Conservation (phyloP, 305 asterid genomes). For the Withania somnifera region DNA sequence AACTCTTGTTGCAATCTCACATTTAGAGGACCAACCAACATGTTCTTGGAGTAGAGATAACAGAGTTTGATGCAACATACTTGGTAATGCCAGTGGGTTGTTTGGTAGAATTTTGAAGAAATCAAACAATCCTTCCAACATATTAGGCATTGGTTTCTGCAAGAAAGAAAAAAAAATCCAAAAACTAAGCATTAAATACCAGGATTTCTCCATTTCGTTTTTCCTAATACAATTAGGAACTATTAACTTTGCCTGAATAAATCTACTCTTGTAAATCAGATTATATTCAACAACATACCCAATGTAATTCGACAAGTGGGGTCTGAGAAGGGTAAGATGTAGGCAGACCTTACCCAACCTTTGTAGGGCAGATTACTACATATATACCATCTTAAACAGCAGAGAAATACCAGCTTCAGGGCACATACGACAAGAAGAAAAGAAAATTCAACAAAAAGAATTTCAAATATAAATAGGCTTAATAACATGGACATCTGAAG, state of each 20-base stretch:
- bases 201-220: neutral
- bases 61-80: slow-evolving; percentile 57
- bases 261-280: neutral
- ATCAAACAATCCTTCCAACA: slow-evolving; percentile 64
- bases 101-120: slow-evolving; percentile 61
- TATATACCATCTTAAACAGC: neutral
- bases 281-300: neutral
- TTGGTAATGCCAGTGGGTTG: slow-evolving; percentile 54
- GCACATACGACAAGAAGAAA: neutral
- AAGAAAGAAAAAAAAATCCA: slow-evolving; percentile 19
- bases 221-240: neutral
- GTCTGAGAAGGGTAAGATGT: neutral
- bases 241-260: neutral
- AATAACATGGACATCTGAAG: neutral
- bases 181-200: slow-evolving; percentile 21
- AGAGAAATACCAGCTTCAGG: neutral
- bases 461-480: neutral
- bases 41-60: slow-evolving; percentile 41
- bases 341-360: neutral
- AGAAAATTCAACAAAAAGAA: neutral
- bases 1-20: slow-evolving; percentile 27
- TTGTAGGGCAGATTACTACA: neutral
- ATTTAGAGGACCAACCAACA: slow-evolving; percentile 42
- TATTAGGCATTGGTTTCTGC: slow-evolving; percentile 75
- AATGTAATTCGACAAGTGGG: too few relatives aligned